Conservation (phyloP, 306 rosid genomes). For the Macrotyloma uniflorum region DNA sequence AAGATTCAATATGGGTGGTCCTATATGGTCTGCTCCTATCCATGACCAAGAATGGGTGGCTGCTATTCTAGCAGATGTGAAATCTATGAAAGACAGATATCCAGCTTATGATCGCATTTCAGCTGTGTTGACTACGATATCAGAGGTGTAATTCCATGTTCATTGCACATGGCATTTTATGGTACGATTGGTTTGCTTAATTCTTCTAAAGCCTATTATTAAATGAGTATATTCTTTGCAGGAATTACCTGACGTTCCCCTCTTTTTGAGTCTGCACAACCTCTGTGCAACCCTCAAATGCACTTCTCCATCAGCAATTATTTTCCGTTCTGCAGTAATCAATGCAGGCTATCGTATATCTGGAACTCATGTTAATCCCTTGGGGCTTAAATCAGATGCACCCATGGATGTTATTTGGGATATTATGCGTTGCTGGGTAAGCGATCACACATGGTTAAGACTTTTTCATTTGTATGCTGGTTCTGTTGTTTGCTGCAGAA, state of each 20-base stretch:
- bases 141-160: conserved; percentile 61
- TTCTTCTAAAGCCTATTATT: neutral
- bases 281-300: conserved; percentile 95
- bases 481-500: neutral
- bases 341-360: conserved; percentile 94
- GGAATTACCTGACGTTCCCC: conserved; percentile 95
- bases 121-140: conserved; percentile 84
- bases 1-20: conserved; percentile 94
- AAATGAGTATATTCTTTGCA: conserved; percentile 40
- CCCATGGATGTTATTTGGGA: conserved; percentile 98
- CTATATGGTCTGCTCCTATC: conserved; percentile 96
- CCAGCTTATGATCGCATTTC: conserved; percentile 92
- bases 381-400: conserved; percentile 94
- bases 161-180: neutral
- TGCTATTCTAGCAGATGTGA: conserved; percentile 73
- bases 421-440: conserved; percentile 99
- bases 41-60: conserved; percentile 96
- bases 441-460: conserved; percentile 24
- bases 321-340: conserved; percentile 91
- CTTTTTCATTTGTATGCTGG: neutral
- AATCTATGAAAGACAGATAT: conserved; percentile 71
- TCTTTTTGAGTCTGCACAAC: conserved; percentile 90
- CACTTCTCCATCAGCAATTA: conserved; percentile 93
- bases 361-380: conserved; percentile 91
- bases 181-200: neutral